Conservation (phyloP, 75 land plant species). For the Cupressus sempervirens region DNA sequence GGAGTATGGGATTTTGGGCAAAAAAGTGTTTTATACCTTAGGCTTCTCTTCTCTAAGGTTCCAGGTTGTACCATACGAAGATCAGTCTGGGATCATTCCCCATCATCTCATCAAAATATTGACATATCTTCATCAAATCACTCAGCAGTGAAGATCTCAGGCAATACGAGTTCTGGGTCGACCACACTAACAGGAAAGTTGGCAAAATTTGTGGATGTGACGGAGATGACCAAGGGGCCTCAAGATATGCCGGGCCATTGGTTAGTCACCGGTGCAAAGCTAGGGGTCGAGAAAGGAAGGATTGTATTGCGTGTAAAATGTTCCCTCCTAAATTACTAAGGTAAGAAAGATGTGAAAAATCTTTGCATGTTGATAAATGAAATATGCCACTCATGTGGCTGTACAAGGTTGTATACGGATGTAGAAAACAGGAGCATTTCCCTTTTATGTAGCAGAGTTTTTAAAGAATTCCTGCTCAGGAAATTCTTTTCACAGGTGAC, state of each 20-base stretch:
- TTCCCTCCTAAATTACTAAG: constrained; percentile 54
- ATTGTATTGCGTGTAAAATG: constrained; percentile 64
- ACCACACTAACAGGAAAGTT: constrained; percentile 17
- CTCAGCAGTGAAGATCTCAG: constrained; percentile 2
- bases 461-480: constrained; percentile 1
- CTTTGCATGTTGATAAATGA: constrained; percentile 8
- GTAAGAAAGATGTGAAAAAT: background rate
- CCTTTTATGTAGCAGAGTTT: constrained; percentile 8
- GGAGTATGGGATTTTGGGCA: constrained; percentile 69
- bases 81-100: constrained; percentile 75
- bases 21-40: constrained; percentile 73
- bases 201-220: constrained; percentile 44
- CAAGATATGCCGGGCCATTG: constrained; percentile 72
- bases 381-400: background rate
- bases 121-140: constrained; percentile 16
- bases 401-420: constrained; percentile 12
- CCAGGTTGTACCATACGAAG: constrained; percentile 81
- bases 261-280: constrained; percentile 76
- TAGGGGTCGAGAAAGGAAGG: constrained; percentile 63
- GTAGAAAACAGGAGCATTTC: constrained; percentile 6
- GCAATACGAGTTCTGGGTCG: constrained; percentile 22
- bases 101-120: constrained; percentile 26
- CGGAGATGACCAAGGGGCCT: constrained; percentile 65
- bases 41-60: constrained; percentile 69
- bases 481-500: constrained; percentile 8